These are phyloP conservation scores for Sphagnum tenellum DNA, from an alignment of 225 moss, liverwort and hornwort species.

Conservation along the genomic window DNA sequence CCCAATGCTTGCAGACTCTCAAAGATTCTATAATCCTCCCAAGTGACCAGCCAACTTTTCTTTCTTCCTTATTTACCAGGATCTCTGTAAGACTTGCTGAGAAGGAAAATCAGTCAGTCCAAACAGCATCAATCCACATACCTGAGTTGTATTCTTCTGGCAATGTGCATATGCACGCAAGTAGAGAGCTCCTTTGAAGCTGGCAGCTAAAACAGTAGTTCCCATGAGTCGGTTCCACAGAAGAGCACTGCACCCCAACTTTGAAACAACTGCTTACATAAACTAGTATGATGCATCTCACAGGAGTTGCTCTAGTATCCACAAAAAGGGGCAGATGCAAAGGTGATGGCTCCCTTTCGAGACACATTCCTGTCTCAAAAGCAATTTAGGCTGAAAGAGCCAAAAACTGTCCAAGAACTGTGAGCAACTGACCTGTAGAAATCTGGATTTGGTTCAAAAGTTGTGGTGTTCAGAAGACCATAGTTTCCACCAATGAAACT, in stretches of 20 bases:
- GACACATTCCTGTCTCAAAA: too few species aligned
- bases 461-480: constrained; percentile 52
- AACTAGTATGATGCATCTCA: background rate
- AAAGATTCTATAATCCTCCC: too few species aligned
- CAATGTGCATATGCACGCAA: constrained; percentile 48
- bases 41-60: too few species aligned
- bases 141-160: constrained; percentile 17
- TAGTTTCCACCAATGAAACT: constrained; percentile 56
- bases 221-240: constrained; percentile 47
- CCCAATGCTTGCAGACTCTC: too few species aligned
- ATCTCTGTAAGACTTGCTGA: too few species aligned
- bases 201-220: constrained; percentile 23
- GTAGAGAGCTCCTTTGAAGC: constrained; percentile 1
- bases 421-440: constrained; percentile 14
- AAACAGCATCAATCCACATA: background rate
- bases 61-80: too few species aligned
- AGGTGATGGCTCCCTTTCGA: too few species aligned
- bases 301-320: constrained; percentile 33
- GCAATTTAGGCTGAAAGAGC: too few species aligned
- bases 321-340: constrained; percentile 6
- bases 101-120: background rate
- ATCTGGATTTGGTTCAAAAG: constrained; percentile 20
- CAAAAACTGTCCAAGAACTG: too few species aligned
- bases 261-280: background rate
- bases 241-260: constrained; percentile 25